Evolutionary conservation across 2,329 filamentous ascomycete genomes (phyloP), one percentile per base, ranked within the genome.

Genomic region (Trichoderma gracile): DNA sequence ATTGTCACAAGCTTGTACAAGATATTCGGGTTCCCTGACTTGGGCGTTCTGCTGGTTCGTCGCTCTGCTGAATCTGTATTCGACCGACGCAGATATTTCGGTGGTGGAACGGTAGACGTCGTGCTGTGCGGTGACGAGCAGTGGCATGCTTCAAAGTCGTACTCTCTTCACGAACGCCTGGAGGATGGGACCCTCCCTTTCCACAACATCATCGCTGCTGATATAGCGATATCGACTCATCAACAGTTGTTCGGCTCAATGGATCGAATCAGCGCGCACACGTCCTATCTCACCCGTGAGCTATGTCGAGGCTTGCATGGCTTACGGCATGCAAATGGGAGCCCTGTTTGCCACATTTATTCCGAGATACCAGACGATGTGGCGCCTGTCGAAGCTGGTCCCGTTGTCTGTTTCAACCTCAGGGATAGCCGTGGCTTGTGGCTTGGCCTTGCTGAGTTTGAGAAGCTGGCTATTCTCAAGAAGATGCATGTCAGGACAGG

Each of bases 11-110:
- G 93, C 75, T 87, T 98, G 68, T 96, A 97, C 79, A 99, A 98
- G 75, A 93, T 97, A n/a, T 98, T 98, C 75, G 94, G 95, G 1
- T 97, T 97, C 68, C 94, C 94, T 0, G 92, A 98, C 73, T 80
- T 98, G 2, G 94, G 94, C 1, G 93, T 89, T 1, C 78, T 99
- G 65, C 87, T 98, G 33, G 87, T 98, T 14, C 87, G 90, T 47
- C 93, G 91, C 69, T 82, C 85, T 38, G 85, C 90, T 14, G 86
- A 85, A 7, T 75, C 82, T 45, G 73, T 89, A 3, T 87, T 97
- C 53, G 79, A 84, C 38, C 80, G 81, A 47, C 86, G 92, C 66
- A 87, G 80, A 67, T 99, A 96, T 71, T 99, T 99, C 77, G 94
- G 94, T 6, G 95, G 94, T 7, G 95, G 95, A 3, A 98, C 94